Percentiles rank a stretch among this genome's conserved stretches.
Conservation (phyloP, 1,284 basidiomycete species). For the Trichosporon coremiiforme region DNA sequence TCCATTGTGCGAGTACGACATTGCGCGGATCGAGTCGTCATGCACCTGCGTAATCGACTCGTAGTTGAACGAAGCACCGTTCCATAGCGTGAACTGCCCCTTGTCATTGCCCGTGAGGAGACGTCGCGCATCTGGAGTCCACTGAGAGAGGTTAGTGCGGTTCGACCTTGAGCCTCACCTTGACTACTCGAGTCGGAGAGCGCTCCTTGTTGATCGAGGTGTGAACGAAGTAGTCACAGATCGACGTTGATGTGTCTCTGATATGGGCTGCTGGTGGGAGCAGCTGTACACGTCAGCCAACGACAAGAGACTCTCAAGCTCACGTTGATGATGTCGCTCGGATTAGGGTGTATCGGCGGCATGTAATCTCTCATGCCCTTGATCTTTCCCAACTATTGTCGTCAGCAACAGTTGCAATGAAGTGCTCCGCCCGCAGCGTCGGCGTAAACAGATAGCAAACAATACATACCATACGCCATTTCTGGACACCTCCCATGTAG, state of each 20-base stretch:
- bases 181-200: constrained; percentile 93
- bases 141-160: constrained; percentile 60
- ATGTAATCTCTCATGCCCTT: constrained; percentile 72
- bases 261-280: constrained; percentile 88
- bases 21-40: constrained; percentile 86
- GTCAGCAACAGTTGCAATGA: not conserved
- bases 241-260: constrained; percentile 82
- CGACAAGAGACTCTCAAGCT: constrained; percentile 40
- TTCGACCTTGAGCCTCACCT: constrained; percentile 60
- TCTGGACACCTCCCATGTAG: constrained; percentile 81
- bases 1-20: constrained; percentile 88
- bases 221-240: constrained; percentile 95
- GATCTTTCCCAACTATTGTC: constrained; percentile 67
- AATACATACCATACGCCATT: constrained; percentile 75
- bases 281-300: constrained; percentile 62
- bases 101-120: constrained; percentile 92
- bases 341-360: constrained; percentile 75
- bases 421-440: not conserved
- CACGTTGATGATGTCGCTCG: constrained; percentile 81
- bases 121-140: constrained; percentile 93
- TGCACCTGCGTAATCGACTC: constrained; percentile 98
- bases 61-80: constrained; percentile 98
- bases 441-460: not conserved
- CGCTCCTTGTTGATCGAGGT: constrained; percentile 98
- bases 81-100: constrained; percentile 99